Base-by-base conservation (phyloP, 192 early-diverging fungal species). In the Backusella tarrabulga region DNA sequence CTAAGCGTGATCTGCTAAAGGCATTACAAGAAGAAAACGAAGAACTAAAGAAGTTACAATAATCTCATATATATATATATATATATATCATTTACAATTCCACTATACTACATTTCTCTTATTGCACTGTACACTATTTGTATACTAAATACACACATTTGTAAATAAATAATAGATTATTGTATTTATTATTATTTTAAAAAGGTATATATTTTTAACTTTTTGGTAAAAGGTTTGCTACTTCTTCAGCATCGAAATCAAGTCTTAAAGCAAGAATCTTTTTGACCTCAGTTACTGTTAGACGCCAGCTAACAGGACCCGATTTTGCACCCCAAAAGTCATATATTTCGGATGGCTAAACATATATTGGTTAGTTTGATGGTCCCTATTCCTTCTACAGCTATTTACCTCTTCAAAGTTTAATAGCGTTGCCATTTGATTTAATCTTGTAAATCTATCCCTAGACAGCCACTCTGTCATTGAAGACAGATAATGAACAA, bases 351-450 rank as follows among this genome's bases (percentile, higher is more conserved):
- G 84, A 83, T 6, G 87, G 80, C 79, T 88, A 68, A 38, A 73
- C 4, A 60, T 67, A 36, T 26, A 68, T 34, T 50, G 42, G 15
- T 44, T 44, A 44, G 15, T 44, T 32, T 6, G 17, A 70, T 38
- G 17, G 9, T 12, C 38, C 42, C 15, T 17, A 44, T 14, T 76
- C 40, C 77, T 81, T 21, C 81, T 50, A n/a, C 46, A n/a, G 6
- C 7, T 0, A n/a, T 50, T 77, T 69, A 90, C 87, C 26, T 79
- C 83, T 79, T 97, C 97, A 71, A 97, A 80, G 26, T 92, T 96
- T 42, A 99, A 79, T 34, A 97, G 63, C 19, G 90, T 93, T 29
- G 94, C 88, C 76, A 96, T 94, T 77, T 97, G 96, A 50, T 90
- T 90, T 21, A 99, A 86, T 26, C 95, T 84, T 3, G 93, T 88